Evolutionary conservation across 192 early-diverging fungal species (phyloP).

Genomic region (Backusella tuberculispora): DNA sequence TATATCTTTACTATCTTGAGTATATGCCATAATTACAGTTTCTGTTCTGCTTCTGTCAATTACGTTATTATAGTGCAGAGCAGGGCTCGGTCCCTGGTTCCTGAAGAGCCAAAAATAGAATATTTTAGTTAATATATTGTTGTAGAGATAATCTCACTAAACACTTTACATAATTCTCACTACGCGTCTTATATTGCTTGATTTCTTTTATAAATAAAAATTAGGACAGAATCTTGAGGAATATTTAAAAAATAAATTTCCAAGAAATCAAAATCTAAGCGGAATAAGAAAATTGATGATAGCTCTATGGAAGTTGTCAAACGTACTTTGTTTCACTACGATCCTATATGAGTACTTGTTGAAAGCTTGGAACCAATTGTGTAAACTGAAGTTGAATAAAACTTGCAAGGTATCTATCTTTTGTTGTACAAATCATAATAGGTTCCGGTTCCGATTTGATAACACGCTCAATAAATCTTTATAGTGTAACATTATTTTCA

Average conservation of each 20-base stretch:
- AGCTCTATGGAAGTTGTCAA: not conserved
- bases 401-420: not conserved
- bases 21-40: too few relatives aligned
- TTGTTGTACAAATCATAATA: not conserved
- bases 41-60: too few relatives aligned
- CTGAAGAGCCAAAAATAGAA: not conserved
- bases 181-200: not conserved
- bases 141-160: not conserved
- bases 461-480: not conserved
- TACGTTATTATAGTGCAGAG: too few relatives aligned
- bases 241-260: too few relatives aligned
- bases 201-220: not conserved
- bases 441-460: slow-evolving; percentile 17
- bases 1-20: too few relatives aligned
- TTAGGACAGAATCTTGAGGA: too few relatives aligned
- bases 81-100: not conserved
- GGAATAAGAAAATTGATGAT: not conserved
- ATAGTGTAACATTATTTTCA: not conserved
- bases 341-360: not conserved
- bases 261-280: not conserved
- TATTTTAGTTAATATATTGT: not conserved
- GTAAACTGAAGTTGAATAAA: not conserved
- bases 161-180: not conserved
- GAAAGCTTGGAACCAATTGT: not conserved
- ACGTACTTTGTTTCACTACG: not conserved